Conservation (phyloP, 257 asterid genomes). For the Solanum pinnatisectum region DNA sequence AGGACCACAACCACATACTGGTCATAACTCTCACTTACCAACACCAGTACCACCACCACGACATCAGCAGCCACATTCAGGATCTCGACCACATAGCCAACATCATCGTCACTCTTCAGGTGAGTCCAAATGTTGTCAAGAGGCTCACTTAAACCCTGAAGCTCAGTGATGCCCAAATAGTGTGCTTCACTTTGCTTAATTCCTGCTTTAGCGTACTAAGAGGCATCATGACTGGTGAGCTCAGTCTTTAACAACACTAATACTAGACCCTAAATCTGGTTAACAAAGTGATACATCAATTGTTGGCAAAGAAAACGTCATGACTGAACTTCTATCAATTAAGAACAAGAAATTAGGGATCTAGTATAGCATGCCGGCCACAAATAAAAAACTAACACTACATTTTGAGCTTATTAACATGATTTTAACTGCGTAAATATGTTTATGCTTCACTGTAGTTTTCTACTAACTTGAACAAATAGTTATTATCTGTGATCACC, state of each 20-base stretch:
- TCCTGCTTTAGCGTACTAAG: not conserved
- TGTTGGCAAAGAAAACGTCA: not conserved
- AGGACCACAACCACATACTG: not conserved
- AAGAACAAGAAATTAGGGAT: not conserved
- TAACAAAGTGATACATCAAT: not conserved
- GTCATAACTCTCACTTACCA: not conserved
- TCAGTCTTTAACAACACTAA: not conserved
- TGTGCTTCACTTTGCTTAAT: not conserved
- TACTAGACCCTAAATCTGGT: not conserved
- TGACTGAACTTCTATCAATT: not conserved
- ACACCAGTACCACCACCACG: slow-evolving; percentile 1
- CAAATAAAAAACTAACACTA: not conserved
- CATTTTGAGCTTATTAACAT: not conserved
- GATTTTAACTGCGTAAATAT: not conserved
- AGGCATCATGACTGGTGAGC: not conserved
- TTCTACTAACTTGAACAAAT: not conserved
- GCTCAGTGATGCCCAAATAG: not conserved
- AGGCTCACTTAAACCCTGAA: not conserved
- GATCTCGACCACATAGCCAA: not conserved
- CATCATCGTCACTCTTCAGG: slow-evolving; percentile 1
- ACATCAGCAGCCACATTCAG: not conserved
- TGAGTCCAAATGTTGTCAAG: not conserved
- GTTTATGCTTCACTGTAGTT: not conserved
- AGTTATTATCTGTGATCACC: not conserved
- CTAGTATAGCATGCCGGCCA: not conserved